phyloP scores from a whole-genome alignment of 129 eudicot species.

The Silybum marianum region DNA sequence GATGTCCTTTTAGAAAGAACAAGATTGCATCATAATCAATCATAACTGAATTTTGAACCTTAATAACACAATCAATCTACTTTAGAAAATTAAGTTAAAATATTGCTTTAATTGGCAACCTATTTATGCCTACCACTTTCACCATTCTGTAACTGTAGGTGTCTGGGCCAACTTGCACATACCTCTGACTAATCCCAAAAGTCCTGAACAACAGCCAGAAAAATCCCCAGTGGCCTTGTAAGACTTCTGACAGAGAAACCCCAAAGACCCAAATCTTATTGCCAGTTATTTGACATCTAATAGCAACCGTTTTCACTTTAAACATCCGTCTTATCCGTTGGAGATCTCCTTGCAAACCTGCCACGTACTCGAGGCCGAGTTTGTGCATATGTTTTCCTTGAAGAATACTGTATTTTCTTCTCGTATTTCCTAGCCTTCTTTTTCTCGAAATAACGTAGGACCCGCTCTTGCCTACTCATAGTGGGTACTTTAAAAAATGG shows the following conservation, averaged over 20 bases:
- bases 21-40: neutral
- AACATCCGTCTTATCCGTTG: slow-evolving; percentile 7
- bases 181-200: too few relatives aligned
- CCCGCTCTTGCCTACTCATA: slow-evolving; percentile 33
- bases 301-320: neutral
- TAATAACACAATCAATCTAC: neutral
- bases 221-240: too few relatives aligned
- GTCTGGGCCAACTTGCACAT: too few relatives aligned
- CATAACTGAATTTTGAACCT: neutral
- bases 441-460: slow-evolving; percentile 35
- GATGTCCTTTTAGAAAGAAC: neutral
- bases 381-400: slow-evolving; percentile 36
- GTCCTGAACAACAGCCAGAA: too few relatives aligned
- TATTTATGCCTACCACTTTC: neutral
- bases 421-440: slow-evolving; percentile 39
- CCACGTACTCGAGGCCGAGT: slow-evolving; percentile 33
- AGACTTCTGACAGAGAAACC: too few relatives aligned
- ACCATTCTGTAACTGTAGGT: neutral
- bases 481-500: slow-evolving; percentile 10
- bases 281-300: neutral
- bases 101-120: neutral
- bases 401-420: slow-evolving; percentile 25
- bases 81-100: neutral
- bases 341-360: slow-evolving; percentile 32
- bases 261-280: too few relatives aligned